Conservation (phyloP, 1,284 basidiomycete genomes). For the Cystobasidium pallidum region DNA sequence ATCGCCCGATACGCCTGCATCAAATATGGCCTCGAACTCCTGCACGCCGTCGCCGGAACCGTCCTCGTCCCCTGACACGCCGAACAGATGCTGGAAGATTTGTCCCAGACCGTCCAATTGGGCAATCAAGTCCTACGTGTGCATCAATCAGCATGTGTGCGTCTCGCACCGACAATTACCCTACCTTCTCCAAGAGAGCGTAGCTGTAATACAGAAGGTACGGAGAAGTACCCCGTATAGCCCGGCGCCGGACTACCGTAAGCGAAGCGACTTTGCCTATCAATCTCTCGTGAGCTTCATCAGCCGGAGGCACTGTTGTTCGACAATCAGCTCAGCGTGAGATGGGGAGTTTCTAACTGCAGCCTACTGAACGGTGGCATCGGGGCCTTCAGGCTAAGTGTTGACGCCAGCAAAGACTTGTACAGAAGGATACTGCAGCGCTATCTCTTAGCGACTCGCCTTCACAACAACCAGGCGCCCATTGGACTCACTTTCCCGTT, state of each 20-base stretch:
- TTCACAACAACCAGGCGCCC: too few relatives aligned
- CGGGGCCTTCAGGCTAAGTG: conserved; percentile 85
- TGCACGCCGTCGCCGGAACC: conserved; percentile 42
- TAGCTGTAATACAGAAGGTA: conserved; percentile 93
- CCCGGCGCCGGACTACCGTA: conserved; percentile 71
- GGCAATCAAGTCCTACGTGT: conserved; percentile 72
- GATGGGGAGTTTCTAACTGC: not conserved
- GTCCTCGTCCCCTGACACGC: conserved; percentile 60
- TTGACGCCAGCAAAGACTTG: conserved; percentile 83
- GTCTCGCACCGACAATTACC: not conserved
- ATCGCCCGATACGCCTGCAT: not conserved
- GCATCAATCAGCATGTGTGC: conserved; percentile 40
- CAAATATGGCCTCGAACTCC: conserved; percentile 49
- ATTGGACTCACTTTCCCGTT: conserved; percentile 54
- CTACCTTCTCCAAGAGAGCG: conserved; percentile 76
- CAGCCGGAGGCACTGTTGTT: conserved; percentile 74
- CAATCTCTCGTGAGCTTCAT: conserved; percentile 74
- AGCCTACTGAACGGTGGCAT: conserved; percentile 75
- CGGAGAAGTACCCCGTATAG: conserved; percentile 67
- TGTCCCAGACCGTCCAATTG: conserved; percentile 78
- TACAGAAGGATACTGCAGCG: conserved; percentile 85
- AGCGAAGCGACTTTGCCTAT: conserved; percentile 82
- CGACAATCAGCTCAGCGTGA: not conserved
- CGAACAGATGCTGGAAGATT: conserved; percentile 81
- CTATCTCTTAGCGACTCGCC: not conserved